These are phyloP conservation scores for Botrytis paeoniae DNA, from an alignment of 2,329 filamentous ascomycete genomes.

Conservation along the genomic window DNA sequence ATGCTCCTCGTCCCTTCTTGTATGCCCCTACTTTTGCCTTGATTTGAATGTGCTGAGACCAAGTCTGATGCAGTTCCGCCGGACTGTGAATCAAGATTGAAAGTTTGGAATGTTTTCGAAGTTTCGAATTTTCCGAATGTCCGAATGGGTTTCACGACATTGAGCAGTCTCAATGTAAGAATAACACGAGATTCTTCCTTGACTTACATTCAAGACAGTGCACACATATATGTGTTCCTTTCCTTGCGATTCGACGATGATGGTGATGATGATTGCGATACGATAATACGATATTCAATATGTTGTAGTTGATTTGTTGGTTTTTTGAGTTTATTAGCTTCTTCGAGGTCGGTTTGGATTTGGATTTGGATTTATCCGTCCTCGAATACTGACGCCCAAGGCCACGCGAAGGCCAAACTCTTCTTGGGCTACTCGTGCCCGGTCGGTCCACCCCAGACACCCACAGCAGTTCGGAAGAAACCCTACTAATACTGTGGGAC, in stretches of 20 bases:
- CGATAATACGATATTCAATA: not conserved
- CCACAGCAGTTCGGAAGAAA: not conserved
- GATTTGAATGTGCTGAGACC: not conserved
- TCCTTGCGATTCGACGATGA: not conserved
- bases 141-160: not conserved
- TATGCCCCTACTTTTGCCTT: not conserved
- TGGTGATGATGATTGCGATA: not conserved
- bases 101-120: not conserved
- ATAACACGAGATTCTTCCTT: not conserved
- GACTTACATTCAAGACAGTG: not conserved
- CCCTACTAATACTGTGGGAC: not conserved
- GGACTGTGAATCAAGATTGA: not conserved
- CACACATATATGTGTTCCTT: not conserved
- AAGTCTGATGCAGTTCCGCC: not conserved
- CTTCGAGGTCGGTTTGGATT: not conserved
- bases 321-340: slow-evolving; percentile 3
- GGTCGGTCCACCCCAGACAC: not conserved
- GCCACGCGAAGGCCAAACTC: not conserved
- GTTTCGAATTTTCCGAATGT: not conserved
- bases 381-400: slow-evolving; percentile 1
- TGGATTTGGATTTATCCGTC: not conserved
- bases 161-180: not conserved
- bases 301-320: not conserved
- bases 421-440: not conserved
- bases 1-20: no score